Evolutionary conservation across 1,139 yeast genomes (phyloP), one percentile per base, ranked within the genome.

Genomic region (Hemisphaericaspora subhashii): DNA sequence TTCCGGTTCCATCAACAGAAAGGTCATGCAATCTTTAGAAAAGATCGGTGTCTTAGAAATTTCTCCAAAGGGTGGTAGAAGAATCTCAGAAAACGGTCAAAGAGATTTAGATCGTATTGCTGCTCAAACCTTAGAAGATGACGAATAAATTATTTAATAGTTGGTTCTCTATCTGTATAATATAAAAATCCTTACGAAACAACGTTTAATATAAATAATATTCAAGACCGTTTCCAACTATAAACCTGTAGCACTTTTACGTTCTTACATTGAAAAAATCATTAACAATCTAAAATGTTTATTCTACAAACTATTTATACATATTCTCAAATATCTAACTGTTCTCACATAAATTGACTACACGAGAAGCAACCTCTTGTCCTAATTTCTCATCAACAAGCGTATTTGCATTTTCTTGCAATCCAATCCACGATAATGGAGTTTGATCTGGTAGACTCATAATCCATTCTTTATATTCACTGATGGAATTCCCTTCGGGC

Each of bases 31-130:
- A 81, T 83, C 98, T 64, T 87, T 92, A 68, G 97, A 90, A 83
- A 89, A 90, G 83, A 86, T 92, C 58, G 98, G 98, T 74, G 92
- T 92, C 60, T 79, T 92, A 64, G 98, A 92, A 79, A 81, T 86
- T 72, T 83, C 96, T 68, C 87, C 90, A 76, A 89, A 88, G 79
- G 98, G 98, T 74, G 98, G 98, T 74, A 94, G 99, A 85, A 89
- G 92, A 79, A 87, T 92, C 83, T 86, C 98, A 54, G 97, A 89
- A 74, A 87, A 89, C 79, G 99, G 99, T 72, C 98, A 92, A 82
- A 90, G 98, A 86, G 99, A 92, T 81, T 86, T 92, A 81, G 99
- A 92, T 81, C 98, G 98, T 86, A 92, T 92, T 75, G 98, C 98
- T 69, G 96, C 96, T 72, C 97, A 90, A 81, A 88, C 96, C 72